Percentiles rank a stretch among this genome's conserved stretches.
Evolutionary conservation across 1,139 yeast genomes (phyloP).

Genomic region (Suhomyces anneliseae): DNA sequence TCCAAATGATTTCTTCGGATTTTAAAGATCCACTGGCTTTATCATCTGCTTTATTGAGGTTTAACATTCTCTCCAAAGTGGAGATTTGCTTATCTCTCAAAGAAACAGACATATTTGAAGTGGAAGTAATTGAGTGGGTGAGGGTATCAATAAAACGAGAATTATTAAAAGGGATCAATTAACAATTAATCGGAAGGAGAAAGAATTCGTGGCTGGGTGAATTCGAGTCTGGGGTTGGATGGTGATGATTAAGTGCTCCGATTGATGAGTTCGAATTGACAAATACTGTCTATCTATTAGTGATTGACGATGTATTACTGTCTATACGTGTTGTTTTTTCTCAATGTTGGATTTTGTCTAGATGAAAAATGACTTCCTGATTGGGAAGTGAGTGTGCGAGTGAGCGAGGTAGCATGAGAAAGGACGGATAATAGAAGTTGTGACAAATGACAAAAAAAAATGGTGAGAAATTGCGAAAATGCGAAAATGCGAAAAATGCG

Average conservation of each 20-base stretch:
- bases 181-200: neutral
- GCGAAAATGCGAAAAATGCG: no score
- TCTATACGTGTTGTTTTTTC: slow-evolving; percentile 5
- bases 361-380: slow-evolving; percentile 13
- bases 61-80: slow-evolving; percentile 79
- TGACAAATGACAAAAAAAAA: no score
- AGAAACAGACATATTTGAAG: slow-evolving; percentile 2
- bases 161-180: neutral
- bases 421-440: no score
- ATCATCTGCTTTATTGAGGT: slow-evolving; percentile 63
- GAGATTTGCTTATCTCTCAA: slow-evolving; percentile 43
- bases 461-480: no score
- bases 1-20: slow-evolving; percentile 75
- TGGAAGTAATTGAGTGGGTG: neutral
- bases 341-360: slow-evolving; percentile 1
- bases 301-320: neutral
- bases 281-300: neutral
- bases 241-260: neutral
- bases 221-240: neutral
- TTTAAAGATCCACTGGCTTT: slow-evolving; percentile 49
- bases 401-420: neutral
- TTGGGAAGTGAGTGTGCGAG: slow-evolving; percentile 10
- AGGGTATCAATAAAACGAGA: neutral
- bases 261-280: neutral
- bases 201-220: neutral